Evolutionary conservation across 208 protist genomes (phyloP), one percentile per base, ranked within the genome.

Genomic region (Histomonas meleagridis): DNA sequence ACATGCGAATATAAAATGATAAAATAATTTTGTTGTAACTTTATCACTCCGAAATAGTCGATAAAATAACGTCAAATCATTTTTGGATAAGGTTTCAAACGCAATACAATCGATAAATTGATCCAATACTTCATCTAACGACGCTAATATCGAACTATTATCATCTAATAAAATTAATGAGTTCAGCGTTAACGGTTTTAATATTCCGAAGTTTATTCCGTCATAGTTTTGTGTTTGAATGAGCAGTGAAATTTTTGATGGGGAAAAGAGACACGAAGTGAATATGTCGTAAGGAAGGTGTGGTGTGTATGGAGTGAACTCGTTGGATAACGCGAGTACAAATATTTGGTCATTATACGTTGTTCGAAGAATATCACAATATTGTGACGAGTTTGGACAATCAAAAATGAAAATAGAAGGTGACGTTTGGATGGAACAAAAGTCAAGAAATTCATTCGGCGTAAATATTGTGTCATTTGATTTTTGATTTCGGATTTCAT

Each of bases 331-430:
- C 0, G 76, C 76, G n/a, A 16, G 46, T 38, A 86, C 51, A 55
- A 86, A 55, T 18, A 55, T 86, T 18, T 14, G 7, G 16, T 3
- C 10, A 5, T 55, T 26, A 16, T 72, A 26, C 32, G 14, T 32
- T 32, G 4, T 46, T n/a, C 23, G 46, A 0, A 86, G 1, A 3
- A 51, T 38, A 7, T 86, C 46, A 38, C 18, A 43, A 18, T 26
- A 43, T 14, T 38, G 23, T 86, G 51, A 55, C 26, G 76, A 40
- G 26, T 46, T 57, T 14, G 43, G 32, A 35, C 40, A 53, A 16
- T 86, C 76, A 32, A 86, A 51, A 38, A 86, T 86, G 38, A 86
- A 86, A 55, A 86, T 86, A 40, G 76, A 38, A 18, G 14, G 14
- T 4, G 14, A 10, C 9, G 40, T 7, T 51, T 51, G 12, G 3